phyloP scores from a whole-genome alignment of 1,139 yeast genomes.

The Candida glucosophila region DNA sequence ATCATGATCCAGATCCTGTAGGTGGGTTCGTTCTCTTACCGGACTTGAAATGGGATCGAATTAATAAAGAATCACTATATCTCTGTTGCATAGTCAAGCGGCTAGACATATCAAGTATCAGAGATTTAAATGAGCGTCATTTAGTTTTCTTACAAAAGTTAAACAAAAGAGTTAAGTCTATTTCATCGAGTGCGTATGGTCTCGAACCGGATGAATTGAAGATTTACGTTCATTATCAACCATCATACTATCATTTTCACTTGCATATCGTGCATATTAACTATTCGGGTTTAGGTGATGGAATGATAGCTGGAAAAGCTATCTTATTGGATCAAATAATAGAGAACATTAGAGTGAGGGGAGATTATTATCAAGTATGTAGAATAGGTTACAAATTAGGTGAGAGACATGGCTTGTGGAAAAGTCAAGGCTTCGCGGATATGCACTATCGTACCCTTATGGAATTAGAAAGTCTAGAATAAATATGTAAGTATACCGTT shows the following conservation, averaged over 20 bases:
- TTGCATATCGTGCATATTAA: constrained; percentile 76
- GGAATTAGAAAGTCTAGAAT: no score
- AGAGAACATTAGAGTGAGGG: constrained; percentile 46
- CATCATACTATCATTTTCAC: constrained; percentile 93
- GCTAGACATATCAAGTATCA: constrained; percentile 59
- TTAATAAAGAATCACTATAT: constrained; percentile 61
- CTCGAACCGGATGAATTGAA: constrained; percentile 45
- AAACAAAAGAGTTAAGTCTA: constrained; percentile 32
- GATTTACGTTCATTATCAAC: constrained; percentile 83
- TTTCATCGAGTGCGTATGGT: constrained; percentile 37
- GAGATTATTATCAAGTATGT: constrained; percentile 39
- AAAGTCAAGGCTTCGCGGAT: constrained; percentile 15
- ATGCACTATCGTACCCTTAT: constrained; percentile 4
- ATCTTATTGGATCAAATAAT: constrained; percentile 74
- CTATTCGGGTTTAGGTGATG: constrained; percentile 67
- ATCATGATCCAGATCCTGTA: constrained; percentile 47
- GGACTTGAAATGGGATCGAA: constrained; percentile 91
- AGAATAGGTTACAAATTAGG: constrained; percentile 54
- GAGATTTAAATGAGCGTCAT: constrained; percentile 64
- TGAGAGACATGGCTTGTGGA: constrained; percentile 76
- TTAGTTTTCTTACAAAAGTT: constrained; percentile 46
- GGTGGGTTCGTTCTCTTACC: constrained; percentile 59
- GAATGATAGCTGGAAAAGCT: constrained; percentile 74
- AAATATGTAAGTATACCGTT: constrained; percentile 2
- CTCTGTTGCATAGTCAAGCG: constrained; percentile 71